phyloP scores from a whole-genome alignment of 352 stramenopile genomes.

The Phytophthora boehmeriae region DNA sequence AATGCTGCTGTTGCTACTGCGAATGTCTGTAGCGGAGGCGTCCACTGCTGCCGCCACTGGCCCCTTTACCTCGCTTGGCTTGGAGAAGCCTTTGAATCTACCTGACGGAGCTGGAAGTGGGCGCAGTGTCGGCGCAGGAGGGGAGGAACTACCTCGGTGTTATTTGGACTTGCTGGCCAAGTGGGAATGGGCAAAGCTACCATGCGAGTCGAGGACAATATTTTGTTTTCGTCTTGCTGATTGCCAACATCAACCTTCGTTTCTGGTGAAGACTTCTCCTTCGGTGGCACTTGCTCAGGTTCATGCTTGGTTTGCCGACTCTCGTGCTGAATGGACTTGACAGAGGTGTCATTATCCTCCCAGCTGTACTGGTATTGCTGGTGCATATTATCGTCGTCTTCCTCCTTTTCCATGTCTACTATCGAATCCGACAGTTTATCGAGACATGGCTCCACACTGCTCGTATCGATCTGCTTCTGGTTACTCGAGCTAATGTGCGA shows the following conservation, averaged over 20 bases:
- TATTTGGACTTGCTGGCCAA: constrained; percentile 1
- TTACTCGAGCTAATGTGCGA: constrained; percentile 15
- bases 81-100: constrained; percentile 16
- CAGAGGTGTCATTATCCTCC: constrained; percentile 31
- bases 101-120: constrained; percentile 17
- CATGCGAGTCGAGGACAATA: constrained; percentile 25
- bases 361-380: constrained; percentile 45
- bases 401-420: constrained; percentile 50
- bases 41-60: constrained; percentile 10
- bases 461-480: constrained; percentile 13
- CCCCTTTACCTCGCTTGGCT: constrained; percentile 5
- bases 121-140: constrained; percentile 27
- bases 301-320: constrained; percentile 10
- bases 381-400: constrained; percentile 35
- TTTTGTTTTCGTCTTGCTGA: constrained; percentile 10
- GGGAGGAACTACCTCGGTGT: constrained; percentile 14
- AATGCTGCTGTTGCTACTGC: constrained; percentile 8
- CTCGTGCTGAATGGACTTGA: constrained; percentile 7
- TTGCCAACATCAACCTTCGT: background rate
- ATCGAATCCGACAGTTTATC: constrained; percentile 47
- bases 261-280: background rate
- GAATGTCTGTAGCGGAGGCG: no score
- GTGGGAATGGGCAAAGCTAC: constrained; percentile 23
- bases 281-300: background rate
- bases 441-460: constrained; percentile 20